Evolutionary conservation across 176 grass and related monocot species (phyloP), one percentile per base, ranked within the genome.

Genomic region (Bolboschoenus planiculmis): DNA sequence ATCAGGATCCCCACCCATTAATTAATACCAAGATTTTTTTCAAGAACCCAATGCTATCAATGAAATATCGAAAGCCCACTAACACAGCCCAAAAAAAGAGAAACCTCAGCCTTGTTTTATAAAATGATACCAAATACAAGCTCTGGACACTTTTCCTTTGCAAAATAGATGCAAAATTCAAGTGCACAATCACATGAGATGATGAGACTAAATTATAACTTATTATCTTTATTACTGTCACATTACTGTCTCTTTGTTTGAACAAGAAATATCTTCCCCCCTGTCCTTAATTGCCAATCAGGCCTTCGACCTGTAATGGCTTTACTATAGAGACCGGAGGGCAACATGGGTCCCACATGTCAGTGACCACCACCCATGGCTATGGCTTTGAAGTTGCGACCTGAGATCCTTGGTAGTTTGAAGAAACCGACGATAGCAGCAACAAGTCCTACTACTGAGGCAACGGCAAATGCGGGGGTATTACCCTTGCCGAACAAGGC

Each of bases 401-500:
- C 85, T 6, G 95, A 94, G 64, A 89, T 63, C 85, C 75, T 97
- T 31, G 95, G 95, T 36, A 97, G 92, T 53, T 92, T 58, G 87
- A 97, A 94, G 6, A 88, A 4, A 40, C 90, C 95, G 4, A 63
- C 88, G 42, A 94, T 3, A 33, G 85, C 92, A 50, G 83, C 70
- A 13, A 91, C 71, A 36, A 97, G 86, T 10, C 91, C 92, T 51
- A 97, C 85, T 15, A 39, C 92, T 1, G 95, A 94, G 4, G 95
- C 90, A 6, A 91, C 0, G 70, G 78, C 92, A 66, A 95, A 98
- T 24, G 95, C 92, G 15, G 95, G 95, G 74, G 46, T 76, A 80
- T 98, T 98, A 1, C 92, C 92, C 61, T 98, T 90, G 3, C 89
- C 89, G 48, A 95, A 98, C 44, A 98, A 84, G 6, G 84, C 78